Base-by-base conservation (phyloP, 306 rosid genomes). In the Gastrolobium bilobum region DNA sequence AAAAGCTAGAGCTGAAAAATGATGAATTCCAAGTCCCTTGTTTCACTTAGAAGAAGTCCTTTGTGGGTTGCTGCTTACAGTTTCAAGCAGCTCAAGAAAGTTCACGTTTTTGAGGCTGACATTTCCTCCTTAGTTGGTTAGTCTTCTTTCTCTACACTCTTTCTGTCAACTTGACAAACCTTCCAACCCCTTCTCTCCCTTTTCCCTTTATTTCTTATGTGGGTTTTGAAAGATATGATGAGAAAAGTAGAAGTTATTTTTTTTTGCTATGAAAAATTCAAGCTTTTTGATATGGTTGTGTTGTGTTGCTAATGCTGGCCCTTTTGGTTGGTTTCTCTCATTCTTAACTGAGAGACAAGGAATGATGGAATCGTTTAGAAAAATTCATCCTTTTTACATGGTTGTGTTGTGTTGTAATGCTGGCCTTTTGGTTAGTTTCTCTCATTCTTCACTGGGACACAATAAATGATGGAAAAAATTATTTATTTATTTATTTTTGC, bases 21-120 rank as follows among this genome's bases (percentile, higher is more conserved):
- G 94, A 68, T 85, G 68, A 66, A 61, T 75, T 81, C 97, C 10
- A 86, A 86, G 85, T 57, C 77, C 35, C 60, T 85, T 34, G 68
- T 76, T 30, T 83, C 85, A 39, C 26, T 20, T 20, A 81, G 83
- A 13, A 85, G 76, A 74, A 86, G 88, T 29, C 85, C 93, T 80
- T 71, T 94, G 65, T 84, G 97, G 93, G 81, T 91, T 40, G 97
- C 99, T 1, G 97, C 95, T 53, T 92, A 76, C 60, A 88, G 75
- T 43, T 86, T 87, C 84, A 91, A 88, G n/a, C 79, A 77, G 79
- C 97, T 94, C 35, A 94, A 88, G 82, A 94, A 79, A 79, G 80
- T 91, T 78, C 97, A 89, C 35, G 84, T 91, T 62, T 60, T 75
- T 2, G 81, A 77, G 10, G 84, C 90, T 50, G 90, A 94, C 85